Evolutionary conservation across 352 stramenopile genomes (phyloP).

Genomic region (Pythium periplocum): DNA sequence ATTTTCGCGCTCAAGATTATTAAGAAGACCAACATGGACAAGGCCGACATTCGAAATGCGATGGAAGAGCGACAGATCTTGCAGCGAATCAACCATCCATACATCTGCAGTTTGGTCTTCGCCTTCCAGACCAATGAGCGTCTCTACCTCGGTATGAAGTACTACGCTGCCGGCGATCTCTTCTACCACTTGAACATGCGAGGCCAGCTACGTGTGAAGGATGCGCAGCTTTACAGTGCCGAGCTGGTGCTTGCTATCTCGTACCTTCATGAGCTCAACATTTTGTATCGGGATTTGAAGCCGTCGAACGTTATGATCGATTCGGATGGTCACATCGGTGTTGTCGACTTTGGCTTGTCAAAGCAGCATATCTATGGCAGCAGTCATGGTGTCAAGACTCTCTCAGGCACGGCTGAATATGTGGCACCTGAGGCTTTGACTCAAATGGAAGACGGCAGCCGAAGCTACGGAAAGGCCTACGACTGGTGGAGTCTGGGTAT

Average conservation of each 20-base stretch:
- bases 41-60: conserved; percentile 75
- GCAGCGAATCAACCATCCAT: conserved; percentile 84
- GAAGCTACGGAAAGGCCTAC: conserved; percentile 86
- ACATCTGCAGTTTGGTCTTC: conserved; percentile 85
- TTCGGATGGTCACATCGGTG: conserved; percentile 80
- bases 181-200: conserved; percentile 89
- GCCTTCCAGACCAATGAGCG: conserved; percentile 87
- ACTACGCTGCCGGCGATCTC: conserved; percentile 82
- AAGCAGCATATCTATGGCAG: conserved; percentile 88
- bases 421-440: conserved; percentile 79
- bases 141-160: conserved; percentile 88
- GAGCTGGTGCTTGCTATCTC: conserved; percentile 86
- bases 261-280: conserved; percentile 87
- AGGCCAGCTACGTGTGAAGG: conserved; percentile 51
- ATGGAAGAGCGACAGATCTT: conserved; percentile 89
- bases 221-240: conserved; percentile 73
- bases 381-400: conserved; percentile 79
- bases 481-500: conserved; percentile 88
- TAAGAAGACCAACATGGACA: conserved; percentile 88
- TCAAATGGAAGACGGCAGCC: conserved; percentile 70
- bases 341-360: conserved; percentile 86
- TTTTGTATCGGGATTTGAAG: conserved; percentile 85
- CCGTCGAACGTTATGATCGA: conserved; percentile 90
- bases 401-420: conserved; percentile 85
- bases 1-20: conserved; percentile 90